Evolutionary conservation across 371 early-diverging fungal genomes (phyloP), one percentile per base, ranked within the genome.

Genomic region (Mortierella sp.): DNA sequence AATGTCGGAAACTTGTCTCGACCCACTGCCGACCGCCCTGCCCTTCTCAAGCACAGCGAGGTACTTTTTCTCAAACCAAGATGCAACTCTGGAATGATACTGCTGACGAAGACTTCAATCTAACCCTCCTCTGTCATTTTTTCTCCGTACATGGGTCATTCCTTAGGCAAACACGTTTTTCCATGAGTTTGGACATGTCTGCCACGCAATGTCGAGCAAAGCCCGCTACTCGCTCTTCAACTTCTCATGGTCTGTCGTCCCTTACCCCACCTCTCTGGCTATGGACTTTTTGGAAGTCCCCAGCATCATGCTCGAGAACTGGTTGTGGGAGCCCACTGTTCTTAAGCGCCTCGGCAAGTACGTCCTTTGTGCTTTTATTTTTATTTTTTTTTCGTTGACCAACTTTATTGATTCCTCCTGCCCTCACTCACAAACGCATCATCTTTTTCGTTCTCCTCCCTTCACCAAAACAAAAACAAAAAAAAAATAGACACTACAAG

Each of bases 241-340:
- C 63, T 83, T 81, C 60, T 83, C 83, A 0, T 87, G 90, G 94
- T 77, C 82, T 5, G 86, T 74, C 1, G 86, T 82, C 1, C 86
- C 86, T 0, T 85, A 85, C 35, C 86, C 86, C 10, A 82, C 86
- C 21, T 82, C 82, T 1, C 49, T 85, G 41, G 79, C 86, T n/a
- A 85, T 82, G 82, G 98, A 97, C 83, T 97, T 97, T 88, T 95
- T 97, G n/a, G 98, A 97, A 90, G 95, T 96, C 11, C 98, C 97
- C 35, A 95, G 96, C 41, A 97, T 97, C 88, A 93, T 95, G 95
- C 88, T 95, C 29, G 94, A 95, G 88, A 95, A 94, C 75, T 97
- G 97, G 97, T 94, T 95, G 75, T 97, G 95, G 92, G 96, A 97
- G 76, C 89, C 91, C 24, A 87, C 91, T 32, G 93, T 94, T 12